Evolutionary conservation across 1,139 yeast species (phyloP), one percentile per base, ranked within the genome.

Genomic region (Hansenula sp.): DNA sequence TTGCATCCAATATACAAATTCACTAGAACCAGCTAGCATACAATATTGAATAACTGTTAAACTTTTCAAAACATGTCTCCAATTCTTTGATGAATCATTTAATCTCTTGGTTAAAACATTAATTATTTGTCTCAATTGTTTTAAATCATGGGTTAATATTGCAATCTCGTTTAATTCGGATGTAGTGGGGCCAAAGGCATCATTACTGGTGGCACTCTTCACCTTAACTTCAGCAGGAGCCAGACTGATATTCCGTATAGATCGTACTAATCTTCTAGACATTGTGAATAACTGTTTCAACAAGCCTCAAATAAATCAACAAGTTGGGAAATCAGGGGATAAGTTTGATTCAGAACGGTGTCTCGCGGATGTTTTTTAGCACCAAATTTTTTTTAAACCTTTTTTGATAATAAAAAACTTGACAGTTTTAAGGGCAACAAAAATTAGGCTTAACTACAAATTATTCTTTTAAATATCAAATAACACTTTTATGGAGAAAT

Each of bases 61-160:
- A 5, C 92, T 79, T 61, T 92, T 94, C 52, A 94, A 85, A 31
- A 92, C 87, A 63, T 92, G 99, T 49, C 96, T 77, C 98, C 98
- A 92, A 65, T 92, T 87, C 60, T 87, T 88, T 41, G 97, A 96
- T 68, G 87, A 87, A 57, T 92, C 98, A 59, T 89, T 90, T 49
- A 92, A 69, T 48, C 98, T 75, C 53, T 89, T 81, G 62, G 86
- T 96, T 39, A 92, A 66, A 82, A 92, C 87, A 55, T 85, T 96
- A 87, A 89, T 83, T 38, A 90, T 79, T 54, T 89, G 95, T 58
- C 84, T 75, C 52, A 88, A 78, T 48, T 86, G 90, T 9, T 85
- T 80, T 46, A 64, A 59, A 40, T 78, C 81, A 56, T 75, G 79
- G 4, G 97, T 84, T 50, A 77, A 71, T 40, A 77, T 69, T 11